These are phyloP conservation scores for Pseudoscleropodium purum DNA, from an alignment of 225 moss, liverwort and hornwort species.

Conservation along the genomic window DNA sequence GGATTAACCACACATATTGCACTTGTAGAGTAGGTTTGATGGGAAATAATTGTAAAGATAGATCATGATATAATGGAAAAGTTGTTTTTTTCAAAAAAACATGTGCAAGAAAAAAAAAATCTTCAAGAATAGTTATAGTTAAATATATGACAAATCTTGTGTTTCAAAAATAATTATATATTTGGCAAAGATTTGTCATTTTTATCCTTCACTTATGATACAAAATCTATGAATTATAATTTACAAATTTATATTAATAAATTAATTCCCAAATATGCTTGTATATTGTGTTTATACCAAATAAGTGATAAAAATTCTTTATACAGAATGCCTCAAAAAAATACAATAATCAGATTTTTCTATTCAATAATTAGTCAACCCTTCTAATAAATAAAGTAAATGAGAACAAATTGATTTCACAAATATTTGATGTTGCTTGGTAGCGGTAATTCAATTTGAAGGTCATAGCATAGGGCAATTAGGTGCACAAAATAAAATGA, in stretches of 20 bases:
- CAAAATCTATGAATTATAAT: neutral
- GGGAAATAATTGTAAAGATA: no score
- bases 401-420: neutral
- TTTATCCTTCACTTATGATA: neutral
- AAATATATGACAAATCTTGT: neutral
- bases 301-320: neutral
- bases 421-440: neutral
- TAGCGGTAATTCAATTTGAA: neutral
- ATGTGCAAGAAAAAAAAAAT: no score
- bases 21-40: no score
- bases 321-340: neutral
- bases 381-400: accelerated
- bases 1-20: no score
- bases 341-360: neutral
- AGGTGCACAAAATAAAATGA: neutral
- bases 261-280: no score
- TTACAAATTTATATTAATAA: no score
- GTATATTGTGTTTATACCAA: neutral
- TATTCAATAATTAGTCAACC: neutral
- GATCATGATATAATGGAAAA: no score
- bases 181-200: accelerated
- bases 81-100: no score
- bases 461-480: neutral
- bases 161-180: no score
- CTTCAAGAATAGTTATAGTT: neutral